Evolutionary conservation across 2,329 filamentous ascomycete genomes (phyloP).

Genomic region (Aspergillus aculeatus): DNA sequence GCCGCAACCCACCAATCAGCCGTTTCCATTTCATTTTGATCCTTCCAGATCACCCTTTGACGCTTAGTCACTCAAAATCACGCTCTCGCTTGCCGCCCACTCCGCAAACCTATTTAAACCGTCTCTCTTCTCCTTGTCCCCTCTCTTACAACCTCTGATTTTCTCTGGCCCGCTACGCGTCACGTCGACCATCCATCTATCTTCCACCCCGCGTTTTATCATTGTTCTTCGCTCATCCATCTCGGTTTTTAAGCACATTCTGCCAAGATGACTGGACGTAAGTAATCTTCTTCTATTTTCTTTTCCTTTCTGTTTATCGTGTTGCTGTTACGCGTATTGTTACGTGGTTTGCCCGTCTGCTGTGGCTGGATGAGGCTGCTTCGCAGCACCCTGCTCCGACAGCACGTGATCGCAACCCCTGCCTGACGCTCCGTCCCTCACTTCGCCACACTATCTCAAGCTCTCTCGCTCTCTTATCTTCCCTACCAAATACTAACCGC

Average conservation of each 20-base stretch:
- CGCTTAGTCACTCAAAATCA: constrained; percentile 30
- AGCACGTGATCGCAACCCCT: constrained; percentile 24
- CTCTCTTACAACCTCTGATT: constrained; percentile 14
- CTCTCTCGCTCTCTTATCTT: not conserved
- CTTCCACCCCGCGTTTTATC: not conserved
- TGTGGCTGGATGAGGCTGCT: constrained; percentile 5
- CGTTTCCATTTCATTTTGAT: constrained; percentile 23
- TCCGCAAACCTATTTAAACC: constrained; percentile 32
- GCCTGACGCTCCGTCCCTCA: constrained; percentile 3
- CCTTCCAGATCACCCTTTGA: constrained; percentile 22
- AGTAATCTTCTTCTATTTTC: constrained; percentile 23
- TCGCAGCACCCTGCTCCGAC: constrained; percentile 21
- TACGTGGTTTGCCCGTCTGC: not conserved
- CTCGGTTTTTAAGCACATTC: constrained; percentile 14
- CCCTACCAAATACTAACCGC: constrained; percentile 12
- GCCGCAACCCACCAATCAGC: constrained; percentile 36
- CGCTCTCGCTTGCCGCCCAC: constrained; percentile 21
- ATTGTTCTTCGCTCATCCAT: constrained; percentile 21
- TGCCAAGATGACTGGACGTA: constrained; percentile 44
- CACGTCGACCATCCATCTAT: constrained; percentile 11
- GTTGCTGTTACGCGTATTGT: not conserved
- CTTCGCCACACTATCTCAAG: constrained; percentile 9
- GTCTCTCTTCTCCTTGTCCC: constrained; percentile 16
- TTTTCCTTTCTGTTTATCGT: constrained; percentile 1
- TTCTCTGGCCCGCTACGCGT: constrained; percentile 19